phyloP scores from a whole-genome alignment of 768 basidiomycete genomes.

The Artomyces pyxidatus region DNA sequence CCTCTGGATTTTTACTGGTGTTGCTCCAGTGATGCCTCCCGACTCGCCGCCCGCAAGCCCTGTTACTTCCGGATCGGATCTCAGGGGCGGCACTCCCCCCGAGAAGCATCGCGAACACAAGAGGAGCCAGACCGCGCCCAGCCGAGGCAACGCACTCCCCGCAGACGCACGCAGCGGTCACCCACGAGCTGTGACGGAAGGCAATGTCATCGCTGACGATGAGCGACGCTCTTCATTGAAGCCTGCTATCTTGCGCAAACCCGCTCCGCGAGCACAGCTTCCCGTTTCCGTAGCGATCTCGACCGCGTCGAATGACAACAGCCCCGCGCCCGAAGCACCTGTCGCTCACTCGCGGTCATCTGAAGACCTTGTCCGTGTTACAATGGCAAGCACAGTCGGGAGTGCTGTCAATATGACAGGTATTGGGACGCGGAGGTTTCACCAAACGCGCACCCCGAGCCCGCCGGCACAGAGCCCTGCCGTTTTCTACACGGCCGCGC shows the following conservation, averaged over 20 bases:
- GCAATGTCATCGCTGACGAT: slow-evolving; percentile 7
- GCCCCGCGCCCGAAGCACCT: slow-evolving; percentile 4
- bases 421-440: slow-evolving; percentile 34
- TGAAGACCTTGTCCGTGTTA: slow-evolving; percentile 22
- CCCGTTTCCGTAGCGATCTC: slow-evolving; percentile 42
- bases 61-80: slow-evolving; percentile 28
- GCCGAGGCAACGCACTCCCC: not conserved
- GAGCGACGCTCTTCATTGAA: slow-evolving; percentile 18
- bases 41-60: slow-evolving; percentile 30
- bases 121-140: slow-evolving; percentile 2
- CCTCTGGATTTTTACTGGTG: slow-evolving; percentile 69
- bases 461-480: slow-evolving; percentile 15
- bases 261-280: slow-evolving; percentile 53
- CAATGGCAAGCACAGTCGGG: slow-evolving; percentile 45
- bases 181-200: slow-evolving; percentile 10
- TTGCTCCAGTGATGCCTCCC: slow-evolving; percentile 23
- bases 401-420: slow-evolving; percentile 58
- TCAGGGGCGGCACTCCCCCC: slow-evolving; percentile 11
- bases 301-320: slow-evolving; percentile 21
- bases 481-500: slow-evolving; percentile 1
- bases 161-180: slow-evolving; percentile 1
- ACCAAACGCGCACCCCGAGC: slow-evolving; percentile 15
- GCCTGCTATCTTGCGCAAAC: slow-evolving; percentile 46
- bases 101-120: slow-evolving; percentile 8
- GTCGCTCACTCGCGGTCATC: not conserved